These are phyloP conservation scores for Neofusicoccum laricinum DNA, from an alignment of 2,329 filamentous ascomycete species.

Conservation along the genomic window DNA sequence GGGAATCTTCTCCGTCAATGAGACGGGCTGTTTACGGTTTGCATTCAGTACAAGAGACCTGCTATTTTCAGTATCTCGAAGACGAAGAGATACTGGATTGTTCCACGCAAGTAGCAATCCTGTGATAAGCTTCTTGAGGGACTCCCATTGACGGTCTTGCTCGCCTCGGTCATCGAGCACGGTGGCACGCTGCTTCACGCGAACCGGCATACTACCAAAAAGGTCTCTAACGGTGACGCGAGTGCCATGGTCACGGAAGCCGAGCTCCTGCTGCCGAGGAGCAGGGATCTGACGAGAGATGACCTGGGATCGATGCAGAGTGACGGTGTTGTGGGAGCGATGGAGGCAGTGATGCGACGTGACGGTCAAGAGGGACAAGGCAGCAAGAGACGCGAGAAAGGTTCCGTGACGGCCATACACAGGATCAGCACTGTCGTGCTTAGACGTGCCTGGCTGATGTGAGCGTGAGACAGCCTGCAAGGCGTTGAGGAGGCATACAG, in stretches of 20 bases:
- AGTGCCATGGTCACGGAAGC: slow-evolving; percentile 65
- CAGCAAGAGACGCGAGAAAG: slow-evolving; percentile 74
- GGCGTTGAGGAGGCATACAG: slow-evolving; percentile 51
- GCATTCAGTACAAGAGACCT: slow-evolving; percentile 33
- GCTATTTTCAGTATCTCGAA: slow-evolving; percentile 53
- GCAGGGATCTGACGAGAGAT: slow-evolving; percentile 64
- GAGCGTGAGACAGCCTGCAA: slow-evolving; percentile 18
- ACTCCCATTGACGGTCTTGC: slow-evolving; percentile 63
- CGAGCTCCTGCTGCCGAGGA: slow-evolving; percentile 55
- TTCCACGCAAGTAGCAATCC: slow-evolving; percentile 71
- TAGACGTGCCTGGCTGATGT: slow-evolving; percentile 69
- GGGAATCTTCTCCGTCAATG: slow-evolving; percentile 28
- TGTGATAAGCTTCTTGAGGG: slow-evolving; percentile 57
- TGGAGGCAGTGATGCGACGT: slow-evolving; percentile 66
- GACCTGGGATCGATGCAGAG: slow-evolving; percentile 66
- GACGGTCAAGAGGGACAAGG: slow-evolving; percentile 73
- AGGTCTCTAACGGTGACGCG: slow-evolving; percentile 72
- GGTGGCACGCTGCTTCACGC: slow-evolving; percentile 73
- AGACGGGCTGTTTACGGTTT: slow-evolving; percentile 17
- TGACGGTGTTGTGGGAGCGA: slow-evolving; percentile 62
- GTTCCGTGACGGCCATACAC: slow-evolving; percentile 67
- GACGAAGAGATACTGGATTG: slow-evolving; percentile 51
- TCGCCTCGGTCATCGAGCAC: slow-evolving; percentile 50
- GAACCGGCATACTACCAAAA: slow-evolving; percentile 87
- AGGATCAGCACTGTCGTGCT: slow-evolving; percentile 45